Percentiles rank a stretch among this genome's conserved stretches.
Evolutionary conservation across 1,284 basidiomycete genomes (phyloP).

Genomic region (Trichosporon ovoides): DNA sequence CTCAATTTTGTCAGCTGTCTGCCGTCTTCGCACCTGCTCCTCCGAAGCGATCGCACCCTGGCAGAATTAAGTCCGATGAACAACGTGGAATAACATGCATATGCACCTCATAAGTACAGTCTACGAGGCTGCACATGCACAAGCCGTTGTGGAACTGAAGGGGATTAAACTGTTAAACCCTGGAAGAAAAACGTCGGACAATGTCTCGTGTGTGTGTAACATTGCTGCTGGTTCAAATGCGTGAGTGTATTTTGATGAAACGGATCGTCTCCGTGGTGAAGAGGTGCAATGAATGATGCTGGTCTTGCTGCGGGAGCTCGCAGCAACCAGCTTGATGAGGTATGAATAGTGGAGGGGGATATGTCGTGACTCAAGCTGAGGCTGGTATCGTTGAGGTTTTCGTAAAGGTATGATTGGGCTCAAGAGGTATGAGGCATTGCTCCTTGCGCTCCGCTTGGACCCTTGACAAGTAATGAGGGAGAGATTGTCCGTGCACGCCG

Average conservation of each 20-base stretch:
- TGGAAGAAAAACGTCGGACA: not conserved
- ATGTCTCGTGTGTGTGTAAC: not conserved
- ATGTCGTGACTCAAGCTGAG: not conserved
- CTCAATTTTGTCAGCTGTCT: too few relatives aligned
- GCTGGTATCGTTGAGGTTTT: not conserved
- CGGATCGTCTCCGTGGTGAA: not conserved
- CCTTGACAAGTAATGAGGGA: not conserved
- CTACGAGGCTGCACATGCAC: slow-evolving; percentile 2
- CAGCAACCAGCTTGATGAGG: too few relatives aligned
- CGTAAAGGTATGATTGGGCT: too few relatives aligned
- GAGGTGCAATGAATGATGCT: slow-evolving; percentile 4
- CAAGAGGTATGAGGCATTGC: not conserved
- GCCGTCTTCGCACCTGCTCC: too few relatives aligned
- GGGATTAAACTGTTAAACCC: not conserved
- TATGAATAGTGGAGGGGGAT: not conserved
- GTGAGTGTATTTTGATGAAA: slow-evolving; percentile 5
- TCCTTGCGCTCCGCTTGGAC: not conserved
- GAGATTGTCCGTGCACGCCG: not conserved
- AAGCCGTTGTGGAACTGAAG: not conserved
- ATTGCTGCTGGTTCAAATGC: slow-evolving; percentile 5
- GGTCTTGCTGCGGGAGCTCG: not conserved
- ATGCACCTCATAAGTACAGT: slow-evolving; percentile 3
- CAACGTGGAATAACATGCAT: slow-evolving; percentile 2
- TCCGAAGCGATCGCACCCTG: too few relatives aligned
- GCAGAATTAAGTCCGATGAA: not conserved